A percentile compares a stretch with the other conserved stretches of the same genome.
Conservation (phyloP, 2,329 filamentous ascomycete genomes). For the Ophiostoma quercus region DNA sequence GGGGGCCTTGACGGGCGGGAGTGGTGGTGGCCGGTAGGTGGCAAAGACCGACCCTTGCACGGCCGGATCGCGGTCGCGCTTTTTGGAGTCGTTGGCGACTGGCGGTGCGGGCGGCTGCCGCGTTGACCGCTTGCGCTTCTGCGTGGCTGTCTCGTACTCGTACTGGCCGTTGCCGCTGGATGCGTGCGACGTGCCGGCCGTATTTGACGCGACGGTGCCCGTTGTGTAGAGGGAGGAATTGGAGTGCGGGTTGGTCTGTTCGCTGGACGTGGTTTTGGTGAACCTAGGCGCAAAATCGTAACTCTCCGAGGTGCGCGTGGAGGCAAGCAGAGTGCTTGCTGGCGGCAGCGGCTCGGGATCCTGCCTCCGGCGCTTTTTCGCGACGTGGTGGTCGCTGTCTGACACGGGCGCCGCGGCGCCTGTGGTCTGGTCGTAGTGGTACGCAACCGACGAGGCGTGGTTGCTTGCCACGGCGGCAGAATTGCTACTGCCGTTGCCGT, state of each 20-base stretch:
- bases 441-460: constrained; percentile 9
- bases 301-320: constrained; percentile 31
- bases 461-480: constrained; percentile 29
- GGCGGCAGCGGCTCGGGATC: constrained; percentile 40
- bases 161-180: constrained; percentile 57
- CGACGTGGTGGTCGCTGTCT: constrained; percentile 44
- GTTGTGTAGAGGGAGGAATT: constrained; percentile 79
- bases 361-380: constrained; percentile 70
- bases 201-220: constrained; percentile 54
- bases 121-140: constrained; percentile 76
- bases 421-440: constrained; percentile 25
- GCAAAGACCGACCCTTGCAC: constrained; percentile 64
- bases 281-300: constrained; percentile 68
- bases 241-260: constrained; percentile 73
- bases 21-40: constrained; percentile 79
- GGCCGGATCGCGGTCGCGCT: constrained; percentile 69
- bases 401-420: not conserved
- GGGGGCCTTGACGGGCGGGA: constrained; percentile 83
- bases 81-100: constrained; percentile 74
- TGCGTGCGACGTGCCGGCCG: constrained; percentile 79
- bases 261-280: constrained; percentile 72
- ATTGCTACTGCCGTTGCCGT: constrained; percentile 21
- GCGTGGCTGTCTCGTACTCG: constrained; percentile 64
- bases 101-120: constrained; percentile 76
- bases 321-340: constrained; percentile 31